Conservation (phyloP, 805 yeast genomes). For the Henningerozyma blattae region DNA sequence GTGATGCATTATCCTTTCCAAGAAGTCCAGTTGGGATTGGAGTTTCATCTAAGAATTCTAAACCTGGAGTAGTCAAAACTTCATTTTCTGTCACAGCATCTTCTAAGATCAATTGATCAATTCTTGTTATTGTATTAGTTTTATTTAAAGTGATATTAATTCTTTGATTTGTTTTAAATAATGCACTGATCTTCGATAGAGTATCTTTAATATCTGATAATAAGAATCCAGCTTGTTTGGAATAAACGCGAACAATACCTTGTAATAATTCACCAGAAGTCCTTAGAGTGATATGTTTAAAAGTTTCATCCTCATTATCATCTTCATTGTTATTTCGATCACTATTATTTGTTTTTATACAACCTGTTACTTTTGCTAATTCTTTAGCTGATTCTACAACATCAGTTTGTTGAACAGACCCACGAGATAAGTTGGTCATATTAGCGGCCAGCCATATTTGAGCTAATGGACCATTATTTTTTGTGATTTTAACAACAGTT, state of each 20-base stretch:
- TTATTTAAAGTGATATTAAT: constrained; percentile 47
- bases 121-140: constrained; percentile 47
- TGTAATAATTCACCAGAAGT: constrained; percentile 76
- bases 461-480: constrained; percentile 75
- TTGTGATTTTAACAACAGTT: constrained; percentile 14
- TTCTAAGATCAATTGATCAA: constrained; percentile 48
- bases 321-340: too few species aligned
- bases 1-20: constrained; percentile 11
- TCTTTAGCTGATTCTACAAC: constrained; percentile 57
- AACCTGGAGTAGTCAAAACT: constrained; percentile 54
- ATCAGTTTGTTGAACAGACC: constrained; percentile 60
- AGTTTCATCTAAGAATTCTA: constrained; percentile 21
- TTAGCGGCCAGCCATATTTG: constrained; percentile 91
- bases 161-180: constrained; percentile 37
- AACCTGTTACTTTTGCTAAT: constrained; percentile 36
- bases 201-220: constrained; percentile 78
- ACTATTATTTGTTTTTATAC: constrained; percentile 1
- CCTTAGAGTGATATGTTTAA: constrained; percentile 61
- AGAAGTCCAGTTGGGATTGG: constrained; percentile 8
- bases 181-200: constrained; percentile 53
- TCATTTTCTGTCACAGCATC: constrained; percentile 76
- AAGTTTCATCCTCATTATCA: constrained; percentile 10
- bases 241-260: constrained; percentile 80
- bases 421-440: constrained; percentile 28
- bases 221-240: constrained; percentile 71